A percentile compares a stretch with the other conserved stretches of the same genome.
These are phyloP conservation scores for Macrophomina tecta DNA, from an alignment of 2,329 filamentous ascomycete genomes.

Conservation along the genomic window DNA sequence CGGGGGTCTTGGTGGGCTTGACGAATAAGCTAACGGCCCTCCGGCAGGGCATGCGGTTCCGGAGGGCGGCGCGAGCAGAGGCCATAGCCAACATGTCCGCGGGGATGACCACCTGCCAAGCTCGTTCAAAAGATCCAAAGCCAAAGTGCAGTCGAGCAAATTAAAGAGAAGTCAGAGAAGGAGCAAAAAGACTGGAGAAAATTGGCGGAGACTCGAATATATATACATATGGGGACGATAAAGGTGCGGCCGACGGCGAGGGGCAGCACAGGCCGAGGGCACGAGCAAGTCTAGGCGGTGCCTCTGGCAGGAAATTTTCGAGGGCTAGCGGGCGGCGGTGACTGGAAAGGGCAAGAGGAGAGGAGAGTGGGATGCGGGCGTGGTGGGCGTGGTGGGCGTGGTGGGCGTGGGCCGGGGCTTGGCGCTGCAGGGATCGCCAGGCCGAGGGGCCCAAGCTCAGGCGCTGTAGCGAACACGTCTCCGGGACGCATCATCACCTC, in stretches of 20 bases:
- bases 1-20: conserved; percentile 34
- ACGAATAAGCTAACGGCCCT: conserved; percentile 5
- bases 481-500: conserved; percentile 41
- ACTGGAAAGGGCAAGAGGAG: conserved; percentile 31
- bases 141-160: too few species aligned
- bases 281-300: neutral
- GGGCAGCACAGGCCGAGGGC: neutral
- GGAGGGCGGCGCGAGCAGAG: conserved; percentile 11
- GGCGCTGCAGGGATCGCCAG: conserved; percentile 26
- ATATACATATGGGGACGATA: conserved; percentile 30
- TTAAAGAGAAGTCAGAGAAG: neutral
- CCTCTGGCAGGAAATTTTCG: neutral
- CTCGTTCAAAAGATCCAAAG: neutral
- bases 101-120: neutral
- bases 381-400: conserved; percentile 22
- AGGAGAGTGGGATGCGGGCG: conserved; percentile 32
- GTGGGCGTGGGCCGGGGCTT: conserved; percentile 29
- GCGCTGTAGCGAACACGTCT: conserved; percentile 42
- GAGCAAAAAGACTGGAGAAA: neutral
- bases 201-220: neutral
- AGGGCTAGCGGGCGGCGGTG: conserved; percentile 10
- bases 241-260: neutral
- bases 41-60: conserved; percentile 14
- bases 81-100: conserved; percentile 26
- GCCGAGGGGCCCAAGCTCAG: conserved; percentile 32